Percentiles rank a stretch among this genome's conserved stretches.
phyloP scores from a whole-genome alignment of 495 filamentous ascomycete species.

The Xylaria castorea region DNA sequence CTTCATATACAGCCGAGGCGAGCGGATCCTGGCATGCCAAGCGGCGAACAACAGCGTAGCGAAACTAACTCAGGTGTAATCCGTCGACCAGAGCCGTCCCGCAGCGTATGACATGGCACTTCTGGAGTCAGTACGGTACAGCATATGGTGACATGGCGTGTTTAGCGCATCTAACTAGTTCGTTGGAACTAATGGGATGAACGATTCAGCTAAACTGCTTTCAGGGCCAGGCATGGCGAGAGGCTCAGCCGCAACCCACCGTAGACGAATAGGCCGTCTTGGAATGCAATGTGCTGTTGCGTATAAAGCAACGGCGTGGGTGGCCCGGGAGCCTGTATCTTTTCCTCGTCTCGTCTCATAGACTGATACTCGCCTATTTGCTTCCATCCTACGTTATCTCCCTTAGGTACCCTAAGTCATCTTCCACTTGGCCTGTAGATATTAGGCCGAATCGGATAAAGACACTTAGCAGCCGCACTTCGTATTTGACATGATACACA shows the following conservation, averaged over 20 bases:
- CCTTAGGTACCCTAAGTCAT: neutral
- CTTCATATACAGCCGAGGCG: neutral
- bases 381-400: slow-evolving; percentile 11
- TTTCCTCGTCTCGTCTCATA: slow-evolving; percentile 10
- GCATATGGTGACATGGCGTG: slow-evolving; percentile 18
- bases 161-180: slow-evolving; percentile 15
- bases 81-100: neutral
- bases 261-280: slow-evolving; percentile 2
- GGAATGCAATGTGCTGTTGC: neutral
- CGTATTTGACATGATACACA: neutral
- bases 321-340: neutral
- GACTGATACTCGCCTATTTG: neutral
- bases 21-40: slow-evolving; percentile 18
- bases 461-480: slow-evolving; percentile 19
- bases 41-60: neutral
- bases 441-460: slow-evolving; percentile 22
- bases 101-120: neutral
- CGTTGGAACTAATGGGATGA: neutral
- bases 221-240: neutral
- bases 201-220: slow-evolving; percentile 11
- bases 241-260: slow-evolving; percentile 20
- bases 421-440: slow-evolving; percentile 17
- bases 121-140: neutral
- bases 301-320: neutral
- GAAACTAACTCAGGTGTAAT: neutral